Percentiles rank a stretch among this genome's conserved stretches.
Evolutionary conservation across 495 filamentous ascomycete genomes (phyloP).

Genomic region (Haplographium delicatum): DNA sequence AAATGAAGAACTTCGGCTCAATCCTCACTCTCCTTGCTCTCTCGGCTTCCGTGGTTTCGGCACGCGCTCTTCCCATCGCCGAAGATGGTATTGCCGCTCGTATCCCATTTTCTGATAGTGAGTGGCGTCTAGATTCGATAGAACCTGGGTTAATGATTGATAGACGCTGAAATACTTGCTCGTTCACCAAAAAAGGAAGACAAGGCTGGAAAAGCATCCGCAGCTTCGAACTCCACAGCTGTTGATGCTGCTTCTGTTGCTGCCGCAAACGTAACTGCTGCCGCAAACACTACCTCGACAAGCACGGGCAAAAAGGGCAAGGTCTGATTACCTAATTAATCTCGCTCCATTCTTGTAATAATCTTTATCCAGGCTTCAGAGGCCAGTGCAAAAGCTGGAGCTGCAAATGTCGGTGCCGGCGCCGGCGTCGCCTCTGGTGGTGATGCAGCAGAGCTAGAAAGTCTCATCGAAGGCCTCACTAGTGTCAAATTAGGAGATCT

Average conservation of each 20-base stretch:
- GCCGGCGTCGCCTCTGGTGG: neutral
- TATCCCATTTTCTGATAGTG: constrained; percentile 14
- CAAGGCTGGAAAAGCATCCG: neutral
- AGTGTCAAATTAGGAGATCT: constrained; percentile 19
- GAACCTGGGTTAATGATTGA: neutral
- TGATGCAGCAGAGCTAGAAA: neutral
- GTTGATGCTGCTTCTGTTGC: neutral
- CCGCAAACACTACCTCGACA: constrained; percentile 2
- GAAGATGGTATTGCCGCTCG: constrained; percentile 11
- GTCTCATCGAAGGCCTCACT: constrained; percentile 16
- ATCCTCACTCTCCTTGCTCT: constrained; percentile 32
- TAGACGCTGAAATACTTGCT: neutral
- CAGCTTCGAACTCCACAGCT: neutral
- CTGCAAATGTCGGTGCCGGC: neutral
- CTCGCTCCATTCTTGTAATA: constrained; percentile 2
- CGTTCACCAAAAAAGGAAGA: constrained; percentile 19
- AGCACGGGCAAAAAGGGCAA: constrained; percentile 12
- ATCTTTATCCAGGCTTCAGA: neutral
- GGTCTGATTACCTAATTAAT: neutral
- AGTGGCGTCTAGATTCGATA: neutral
- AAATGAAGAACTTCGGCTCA: constrained; percentile 37
- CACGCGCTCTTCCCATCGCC: constrained; percentile 22
- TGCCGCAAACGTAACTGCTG: neutral
- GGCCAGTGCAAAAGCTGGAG: neutral
- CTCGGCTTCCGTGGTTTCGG: constrained; percentile 29